These are phyloP conservation scores for Hymenoscyphus scutula DNA, from an alignment of 2,329 filamentous ascomycete genomes.

Conservation along the genomic window DNA sequence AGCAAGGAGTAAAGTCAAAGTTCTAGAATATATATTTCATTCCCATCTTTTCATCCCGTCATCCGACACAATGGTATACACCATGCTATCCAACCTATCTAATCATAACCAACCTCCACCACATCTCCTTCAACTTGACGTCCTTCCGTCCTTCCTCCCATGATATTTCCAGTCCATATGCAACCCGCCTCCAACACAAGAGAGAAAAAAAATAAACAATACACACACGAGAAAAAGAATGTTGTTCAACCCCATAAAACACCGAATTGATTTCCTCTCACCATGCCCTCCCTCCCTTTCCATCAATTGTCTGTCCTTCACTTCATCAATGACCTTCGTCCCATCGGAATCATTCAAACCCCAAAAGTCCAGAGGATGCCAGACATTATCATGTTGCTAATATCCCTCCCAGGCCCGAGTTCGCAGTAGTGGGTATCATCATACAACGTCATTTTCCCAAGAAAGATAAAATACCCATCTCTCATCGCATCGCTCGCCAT, in stretches of 20 bases:
- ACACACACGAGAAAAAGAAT: conserved; percentile 5
- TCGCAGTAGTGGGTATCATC: background rate
- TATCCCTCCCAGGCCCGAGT: background rate
- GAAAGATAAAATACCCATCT: background rate
- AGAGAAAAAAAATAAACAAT: background rate
- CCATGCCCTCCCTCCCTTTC: background rate
- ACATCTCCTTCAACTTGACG: background rate
- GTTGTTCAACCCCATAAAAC: background rate
- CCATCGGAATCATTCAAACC: background rate
- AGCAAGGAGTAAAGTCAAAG: background rate
- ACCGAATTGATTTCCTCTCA: background rate
- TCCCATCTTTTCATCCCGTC: background rate
- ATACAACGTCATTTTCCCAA: background rate
- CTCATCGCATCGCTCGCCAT: background rate
- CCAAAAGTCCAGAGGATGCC: background rate
- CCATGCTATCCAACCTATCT: background rate
- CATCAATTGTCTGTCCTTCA: background rate
- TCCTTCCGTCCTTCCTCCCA: background rate
- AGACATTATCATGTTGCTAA: background rate
- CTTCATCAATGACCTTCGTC: background rate
- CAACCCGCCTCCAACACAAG: background rate
- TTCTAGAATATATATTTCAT: background rate
- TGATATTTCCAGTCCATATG: background rate
- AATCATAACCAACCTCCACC: background rate
- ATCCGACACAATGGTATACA: background rate